Percentiles rank a stretch among this genome's conserved stretches.
phyloP scores from a whole-genome alignment of 164 flowering plant species.

The Vitis cinerea region DNA sequence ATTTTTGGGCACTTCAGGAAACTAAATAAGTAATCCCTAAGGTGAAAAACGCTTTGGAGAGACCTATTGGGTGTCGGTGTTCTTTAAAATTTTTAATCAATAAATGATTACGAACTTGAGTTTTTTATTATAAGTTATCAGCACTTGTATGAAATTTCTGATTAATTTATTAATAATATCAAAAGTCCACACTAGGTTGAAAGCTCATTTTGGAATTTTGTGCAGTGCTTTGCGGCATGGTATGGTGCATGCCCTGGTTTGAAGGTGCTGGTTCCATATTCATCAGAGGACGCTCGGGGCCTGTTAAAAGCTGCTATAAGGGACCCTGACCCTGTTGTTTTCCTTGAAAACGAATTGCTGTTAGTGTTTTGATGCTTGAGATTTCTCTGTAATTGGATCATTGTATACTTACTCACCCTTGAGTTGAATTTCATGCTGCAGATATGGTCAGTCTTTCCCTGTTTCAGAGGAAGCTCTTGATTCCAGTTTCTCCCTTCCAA shows the following conservation, averaged over 20 bases:
- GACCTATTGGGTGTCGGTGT: too few species aligned
- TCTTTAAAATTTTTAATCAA: too few species aligned
- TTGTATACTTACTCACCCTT: background rate
- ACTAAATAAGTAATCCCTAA: too few species aligned
- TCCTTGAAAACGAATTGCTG: constrained; percentile 95
- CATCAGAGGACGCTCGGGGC: constrained; percentile 89
- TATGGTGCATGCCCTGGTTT: constrained; percentile 73
- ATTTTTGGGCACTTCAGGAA: too few species aligned
- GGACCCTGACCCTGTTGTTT: constrained; percentile 86
- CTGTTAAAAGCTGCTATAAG: constrained; percentile 81
- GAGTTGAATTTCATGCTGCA: constrained; percentile 21
- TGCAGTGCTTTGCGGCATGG: constrained; percentile 91
- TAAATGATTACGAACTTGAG: too few species aligned
- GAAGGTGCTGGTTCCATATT: constrained; percentile 81
- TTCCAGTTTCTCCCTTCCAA: constrained; percentile 80
- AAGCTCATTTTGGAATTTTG: background rate
- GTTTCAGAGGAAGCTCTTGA: constrained; percentile 87
- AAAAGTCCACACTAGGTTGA: too few species aligned
- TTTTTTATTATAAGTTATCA: too few species aligned
- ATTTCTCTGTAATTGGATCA: constrained; percentile 1
- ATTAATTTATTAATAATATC: background rate
- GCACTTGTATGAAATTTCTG: too few species aligned
- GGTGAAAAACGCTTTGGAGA: too few species aligned
- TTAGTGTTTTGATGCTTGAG: constrained; percentile 32
- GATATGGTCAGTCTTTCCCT: constrained; percentile 93